Base-by-base conservation (phyloP, 2,329 filamentous ascomycete genomes). In the Thermothelomyces thermophilus region DNA sequence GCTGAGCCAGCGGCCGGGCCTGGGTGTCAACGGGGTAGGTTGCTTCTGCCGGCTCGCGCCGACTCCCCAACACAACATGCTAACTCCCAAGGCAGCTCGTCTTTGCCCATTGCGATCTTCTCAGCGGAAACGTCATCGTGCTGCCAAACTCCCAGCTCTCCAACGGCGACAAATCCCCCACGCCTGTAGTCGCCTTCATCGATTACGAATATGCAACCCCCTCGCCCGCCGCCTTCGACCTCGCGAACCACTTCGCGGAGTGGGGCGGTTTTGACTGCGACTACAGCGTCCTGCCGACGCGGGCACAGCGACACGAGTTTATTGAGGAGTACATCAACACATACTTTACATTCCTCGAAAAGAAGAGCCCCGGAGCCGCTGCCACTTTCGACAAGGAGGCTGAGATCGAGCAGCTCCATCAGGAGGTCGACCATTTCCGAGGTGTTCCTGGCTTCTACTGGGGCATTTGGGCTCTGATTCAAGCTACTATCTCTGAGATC, bases 201-300 rank as follows among this genome's bases (percentile, higher is more conserved):
- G 93, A 98, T 70, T 98, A 97, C 73, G 93, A 98, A 68, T 98
- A 98, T 68, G 90, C 90, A 13, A 93, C 89, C 4, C 90, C 93
- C 2, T 91, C 90, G 1, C 91, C 91, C 1, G 90, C 90, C 3
- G 90, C 91, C 2, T 98, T 98, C 69, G 93, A 98, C 66, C 83
- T 98, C 60, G 86, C 91, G 44, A 98, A 98, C 71, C 93, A 98
- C 73, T 95, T 98, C 65, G 90, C 93, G 41, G 93, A 98, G 71
- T 98, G 93, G 91, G 90, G 86, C 53, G 93, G 93, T 50, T 96
- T 96, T 63, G 89, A 95, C 61, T 98, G 93, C 73, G 90, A 97
- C 68, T 90, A 87, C 71, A 80, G 72, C 61, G 84, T 85, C 58
- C 77, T 97, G 50, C 93, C 93, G 5, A 93, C 87, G 1, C 79